Evolutionary conservation across 176 grass and related monocot species (phyloP), one percentile per base, ranked within the genome.

Genomic region (Musa itinerans): DNA sequence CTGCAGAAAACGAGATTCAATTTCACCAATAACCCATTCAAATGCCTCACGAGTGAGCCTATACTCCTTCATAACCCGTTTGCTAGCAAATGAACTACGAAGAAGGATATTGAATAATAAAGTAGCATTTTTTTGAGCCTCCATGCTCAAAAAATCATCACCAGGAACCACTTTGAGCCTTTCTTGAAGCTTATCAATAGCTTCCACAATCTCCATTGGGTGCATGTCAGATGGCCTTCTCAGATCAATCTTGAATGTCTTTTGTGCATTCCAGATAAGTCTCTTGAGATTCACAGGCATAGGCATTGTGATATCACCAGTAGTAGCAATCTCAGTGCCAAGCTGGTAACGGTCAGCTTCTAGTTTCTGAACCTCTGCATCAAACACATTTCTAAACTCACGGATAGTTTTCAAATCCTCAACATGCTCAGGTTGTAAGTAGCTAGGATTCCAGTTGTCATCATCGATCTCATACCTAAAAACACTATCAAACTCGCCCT

Each of bases 141-240:
- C 90, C 65, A 98, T 85, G 72, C 95, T 98, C 86, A 93, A 82
- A 73, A 85, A 78, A 85, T 98, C 95, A 69, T 98, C 95, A 78
- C 95, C 95, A 82, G 95, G 95, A 24, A 98, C 95, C 76, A 94
- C 95, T 83, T 91, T 93, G 22, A 98, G 80, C 58, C 95, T 93
- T 85, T 98, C 95, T 82, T 93, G 90, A 25, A 91, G 84, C 73
- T 98, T 98, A 87, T 98, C 95, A 68, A 93, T 82, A 29, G 95
- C 95, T 76, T 98, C 95, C 50, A 98, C 90, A 89, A 98, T 98
- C 83, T 98, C 95, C 95, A 98, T 91, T 17, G 95, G 95, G 71
- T 93, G 95, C 95, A 98, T 98, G 62, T 89, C 95, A 82, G 95
- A 98, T 78, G 90, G 90, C 62, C 86, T 81, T 79, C 95, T 93